Conservation (phyloP, 1,139 yeast species). For the Yamadazyma membranifaciens region DNA sequence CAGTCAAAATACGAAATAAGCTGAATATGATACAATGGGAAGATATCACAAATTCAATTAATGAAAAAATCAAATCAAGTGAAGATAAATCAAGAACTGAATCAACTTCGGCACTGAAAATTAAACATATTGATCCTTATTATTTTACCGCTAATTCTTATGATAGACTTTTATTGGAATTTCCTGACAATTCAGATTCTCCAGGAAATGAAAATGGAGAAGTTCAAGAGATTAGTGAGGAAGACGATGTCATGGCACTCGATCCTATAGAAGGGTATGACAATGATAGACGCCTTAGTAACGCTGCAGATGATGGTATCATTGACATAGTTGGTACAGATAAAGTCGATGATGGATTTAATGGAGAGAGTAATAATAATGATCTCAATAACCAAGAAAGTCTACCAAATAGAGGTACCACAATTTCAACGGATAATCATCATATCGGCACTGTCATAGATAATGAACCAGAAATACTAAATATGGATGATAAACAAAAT, state of each 20-base stretch:
- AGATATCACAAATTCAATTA: conserved; percentile 25
- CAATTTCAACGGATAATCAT: neutral
- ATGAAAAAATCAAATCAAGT: conserved; percentile 25
- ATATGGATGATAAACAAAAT: neutral
- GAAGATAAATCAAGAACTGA: conserved; percentile 34
- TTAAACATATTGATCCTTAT: conserved; percentile 49
- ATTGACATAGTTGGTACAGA: neutral
- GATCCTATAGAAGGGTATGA: neutral
- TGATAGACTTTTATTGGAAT: conserved; percentile 31
- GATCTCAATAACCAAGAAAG: neutral
- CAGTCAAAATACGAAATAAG: conserved; percentile 10
- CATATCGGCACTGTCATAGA: neutral
- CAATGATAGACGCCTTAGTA: neutral
- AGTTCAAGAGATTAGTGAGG: neutral
- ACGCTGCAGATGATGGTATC: neutral
- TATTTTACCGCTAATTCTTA: conserved; percentile 46
- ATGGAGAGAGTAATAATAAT: neutral
- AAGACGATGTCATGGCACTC: conserved; percentile 3
- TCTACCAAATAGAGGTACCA: neutral
- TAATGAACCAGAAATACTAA: neutral
- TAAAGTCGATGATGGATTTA: neutral
- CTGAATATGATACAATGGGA: conserved; percentile 25
- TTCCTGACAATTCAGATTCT: conserved; percentile 1
- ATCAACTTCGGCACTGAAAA: conserved; percentile 32
- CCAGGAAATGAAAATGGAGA: conserved; percentile 2